These are phyloP conservation scores for Nicotiana tomentosiformis DNA, from an alignment of 257 asterid species.

Conservation along the genomic window DNA sequence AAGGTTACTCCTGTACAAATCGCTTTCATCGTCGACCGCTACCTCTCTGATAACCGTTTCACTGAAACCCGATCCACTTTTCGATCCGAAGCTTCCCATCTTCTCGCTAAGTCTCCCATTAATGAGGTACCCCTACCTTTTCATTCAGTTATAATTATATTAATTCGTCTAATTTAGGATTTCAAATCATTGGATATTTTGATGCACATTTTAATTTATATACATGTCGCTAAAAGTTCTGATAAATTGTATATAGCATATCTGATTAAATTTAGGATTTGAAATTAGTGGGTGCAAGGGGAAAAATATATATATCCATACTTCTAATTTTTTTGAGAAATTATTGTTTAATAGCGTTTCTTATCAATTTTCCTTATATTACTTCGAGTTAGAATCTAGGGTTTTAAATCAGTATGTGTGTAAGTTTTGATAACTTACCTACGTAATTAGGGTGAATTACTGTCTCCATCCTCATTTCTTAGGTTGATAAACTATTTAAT, in stretches of 20 bases:
- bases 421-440: too few relatives aligned
- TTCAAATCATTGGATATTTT: not conserved
- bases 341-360: not conserved
- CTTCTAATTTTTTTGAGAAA: not conserved
- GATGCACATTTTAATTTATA: not conserved
- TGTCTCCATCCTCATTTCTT: too few relatives aligned
- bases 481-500: too few relatives aligned
- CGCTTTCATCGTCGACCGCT: conserved; percentile 92
- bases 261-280: not conserved
- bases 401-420: not conserved
- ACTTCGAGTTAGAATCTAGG: not conserved
- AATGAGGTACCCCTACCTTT: conserved; percentile 38
- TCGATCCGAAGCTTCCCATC: conserved; percentile 71
- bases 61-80: conserved; percentile 52
- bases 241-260: not conserved
- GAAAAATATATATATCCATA: not conserved
- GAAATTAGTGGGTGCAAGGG: not conserved
- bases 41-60: conserved; percentile 61
- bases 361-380: not conserved
- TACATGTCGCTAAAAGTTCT: not conserved
- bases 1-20: conserved; percentile 76
- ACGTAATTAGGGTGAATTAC: too few relatives aligned
- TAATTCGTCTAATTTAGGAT: not conserved
- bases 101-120: conserved; percentile 64
- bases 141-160: not conserved